Conservation (phyloP, 2,329 filamentous ascomycete species). For the Colletotrichum sp. region DNA sequence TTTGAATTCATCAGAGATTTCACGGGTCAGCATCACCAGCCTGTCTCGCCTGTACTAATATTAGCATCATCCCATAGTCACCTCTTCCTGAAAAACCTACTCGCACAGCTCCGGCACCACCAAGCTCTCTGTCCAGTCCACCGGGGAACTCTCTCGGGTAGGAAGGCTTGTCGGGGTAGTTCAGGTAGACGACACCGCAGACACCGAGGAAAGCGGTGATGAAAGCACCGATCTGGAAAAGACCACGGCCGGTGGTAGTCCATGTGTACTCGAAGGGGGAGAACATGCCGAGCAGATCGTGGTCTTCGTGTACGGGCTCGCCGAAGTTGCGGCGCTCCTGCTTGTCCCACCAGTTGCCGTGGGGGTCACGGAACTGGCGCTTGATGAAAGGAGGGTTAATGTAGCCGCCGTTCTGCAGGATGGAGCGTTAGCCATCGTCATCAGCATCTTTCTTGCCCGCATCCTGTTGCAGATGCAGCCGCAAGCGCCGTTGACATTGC, state of each 20-base stretch:
- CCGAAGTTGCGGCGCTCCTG: slow-evolving; percentile 97
- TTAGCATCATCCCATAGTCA: slow-evolving; percentile 5
- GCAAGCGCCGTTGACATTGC: background rate
- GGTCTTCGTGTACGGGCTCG: slow-evolving; percentile 95
- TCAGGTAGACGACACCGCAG: slow-evolving; percentile 69
- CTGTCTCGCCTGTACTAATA: slow-evolving; percentile 52
- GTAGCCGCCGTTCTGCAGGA: slow-evolving; percentile 80
- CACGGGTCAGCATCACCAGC: slow-evolving; percentile 60
- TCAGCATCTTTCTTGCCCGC: background rate
- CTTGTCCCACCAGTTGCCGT: slow-evolving; percentile 95
- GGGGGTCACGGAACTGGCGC: slow-evolving; percentile 90
- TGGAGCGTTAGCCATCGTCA: slow-evolving; percentile 25
- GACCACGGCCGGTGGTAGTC: slow-evolving; percentile 71
- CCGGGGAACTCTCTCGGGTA: slow-evolving; percentile 74
- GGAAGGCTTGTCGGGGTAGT: slow-evolving; percentile 75
- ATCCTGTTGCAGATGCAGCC: background rate
- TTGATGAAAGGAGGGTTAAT: slow-evolving; percentile 81
- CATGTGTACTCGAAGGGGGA: slow-evolving; percentile 90
- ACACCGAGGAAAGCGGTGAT: slow-evolving; percentile 67
- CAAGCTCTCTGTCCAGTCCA: slow-evolving; percentile 77
- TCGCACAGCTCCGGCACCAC: slow-evolving; percentile 69
- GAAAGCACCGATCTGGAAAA: slow-evolving; percentile 72
- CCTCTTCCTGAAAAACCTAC: slow-evolving; percentile 53
- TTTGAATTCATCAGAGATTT: background rate
- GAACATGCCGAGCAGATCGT: slow-evolving; percentile 91